Base-by-base conservation (phyloP, 192 early-diverging fungal species). In the Umbelopsis vinacea region DNA sequence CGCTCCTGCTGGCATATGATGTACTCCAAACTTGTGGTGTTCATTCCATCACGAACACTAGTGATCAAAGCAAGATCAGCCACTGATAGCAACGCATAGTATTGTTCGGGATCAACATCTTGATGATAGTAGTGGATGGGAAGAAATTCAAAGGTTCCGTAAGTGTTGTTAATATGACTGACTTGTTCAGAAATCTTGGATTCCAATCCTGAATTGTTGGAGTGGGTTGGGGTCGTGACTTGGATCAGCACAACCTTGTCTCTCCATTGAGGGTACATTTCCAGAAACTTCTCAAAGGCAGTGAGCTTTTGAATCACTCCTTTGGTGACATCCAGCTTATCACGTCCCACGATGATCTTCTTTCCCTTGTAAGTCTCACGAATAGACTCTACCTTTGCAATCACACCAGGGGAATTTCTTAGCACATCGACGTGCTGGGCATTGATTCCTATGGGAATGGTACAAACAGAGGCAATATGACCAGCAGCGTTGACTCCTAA, bases 361-460 rank as follows among this genome's bases (percentile, higher is more conserved):
- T 98, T 98, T 38, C 85, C 93, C 50, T 86, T 81, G 79, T 96
- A 98, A 67, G 95, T 85, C 80, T 94, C 92, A 23, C 83, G 83
- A 29, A 99, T 91, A 10, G 85, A 79, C 38, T 88, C 84, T 74
- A 94, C 91, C 86, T 97, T 97, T 45, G 90, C 83, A 38, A 78
- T 46, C 0, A 99, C 97, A 4, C 76, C 81, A 14, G 89, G 84
- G 37, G 74, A 75, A 22, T 89, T 87, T 63, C 92, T 87, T 46
- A 86, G 81, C n/a, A 70, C 26, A 66, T 92, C 85, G 9, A 95
- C 87, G 8, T 87, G 75, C 21, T 92, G 82, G 10, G 92, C 87
- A 76, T 99, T 95, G 76, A 99, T 98, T n/a, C 97, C 97, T 50
- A 99, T 97, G 3, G 97, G 97, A 76, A 97, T 97, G 22, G 95